Percentiles rank a stretch among this genome's conserved stretches.
Evolutionary conservation across 148 eudicot species (phyloP).

Genomic region (Salicornia ramosissima): DNA sequence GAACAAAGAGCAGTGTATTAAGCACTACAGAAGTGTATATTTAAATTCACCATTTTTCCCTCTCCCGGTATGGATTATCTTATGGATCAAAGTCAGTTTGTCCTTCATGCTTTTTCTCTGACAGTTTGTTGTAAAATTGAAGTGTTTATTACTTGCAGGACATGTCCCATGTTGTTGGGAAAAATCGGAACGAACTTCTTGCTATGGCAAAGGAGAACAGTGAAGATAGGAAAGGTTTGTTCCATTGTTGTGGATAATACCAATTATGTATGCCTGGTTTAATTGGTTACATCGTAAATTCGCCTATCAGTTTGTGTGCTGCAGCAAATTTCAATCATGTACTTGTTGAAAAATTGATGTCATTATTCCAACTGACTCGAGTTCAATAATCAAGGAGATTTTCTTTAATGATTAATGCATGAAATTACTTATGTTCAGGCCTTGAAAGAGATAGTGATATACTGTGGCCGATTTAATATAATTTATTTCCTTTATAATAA

Average conservation of each 20-base stretch:
- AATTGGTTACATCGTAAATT: not conserved
- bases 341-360: not conserved
- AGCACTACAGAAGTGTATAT: slow-evolving; percentile 50
- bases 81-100: not conserved
- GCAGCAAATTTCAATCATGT: not conserved
- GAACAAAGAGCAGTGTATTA: slow-evolving; percentile 52
- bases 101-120: not conserved
- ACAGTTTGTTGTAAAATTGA: slow-evolving; percentile 5
- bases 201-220: slow-evolving; percentile 63
- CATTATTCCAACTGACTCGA: not conserved
- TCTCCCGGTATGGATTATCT: slow-evolving; percentile 48
- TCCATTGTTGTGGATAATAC: not conserved
- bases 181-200: slow-evolving; percentile 58
- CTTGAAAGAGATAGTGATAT: too few species aligned
- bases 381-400: not conserved
- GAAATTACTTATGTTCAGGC: too few species aligned
- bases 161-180: slow-evolving; percentile 66
- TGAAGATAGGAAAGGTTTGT: slow-evolving; percentile 56
- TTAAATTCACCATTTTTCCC: slow-evolving; percentile 61
- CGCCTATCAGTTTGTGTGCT: not conserved
- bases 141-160: slow-evolving; percentile 35
- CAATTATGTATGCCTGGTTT: not conserved
- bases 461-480: too few species aligned
- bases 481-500: too few species aligned
- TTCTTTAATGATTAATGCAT: not conserved